phyloP scores from a whole-genome alignment of 2,329 filamentous ascomycete species.

The Tricladium varicosporioides region DNA sequence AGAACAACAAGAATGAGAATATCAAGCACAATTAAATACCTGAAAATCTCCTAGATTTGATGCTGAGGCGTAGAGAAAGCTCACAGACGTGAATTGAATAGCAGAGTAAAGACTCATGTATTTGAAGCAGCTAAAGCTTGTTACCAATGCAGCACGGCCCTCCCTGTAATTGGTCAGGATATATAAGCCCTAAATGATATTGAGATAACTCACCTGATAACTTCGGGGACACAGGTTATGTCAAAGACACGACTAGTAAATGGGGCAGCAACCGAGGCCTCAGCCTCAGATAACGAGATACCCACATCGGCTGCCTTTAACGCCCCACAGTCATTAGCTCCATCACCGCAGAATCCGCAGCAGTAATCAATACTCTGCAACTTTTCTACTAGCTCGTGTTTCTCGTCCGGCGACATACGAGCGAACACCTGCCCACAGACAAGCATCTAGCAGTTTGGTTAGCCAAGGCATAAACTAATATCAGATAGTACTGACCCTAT shows the following conservation, averaged over 20 bases:
- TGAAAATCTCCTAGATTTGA: conserved; percentile 97
- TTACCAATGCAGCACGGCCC: conserved; percentile 91
- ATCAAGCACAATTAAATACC: conserved; percentile 37
- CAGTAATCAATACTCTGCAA: conserved; percentile 95
- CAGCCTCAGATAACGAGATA: conserved; percentile 93
- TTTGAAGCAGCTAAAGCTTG: conserved; percentile 99
- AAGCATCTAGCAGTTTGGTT: conserved; percentile 63
- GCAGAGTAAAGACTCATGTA: conserved; percentile 99
- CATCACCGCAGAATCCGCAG: conserved; percentile 93
- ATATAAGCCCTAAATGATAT: background rate
- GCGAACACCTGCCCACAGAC: conserved; percentile 91
- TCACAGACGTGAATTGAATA: conserved; percentile 98
- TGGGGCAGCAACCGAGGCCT: conserved; percentile 96
- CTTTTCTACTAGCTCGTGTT: conserved; percentile 96
- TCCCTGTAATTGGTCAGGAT: conserved; percentile 51
- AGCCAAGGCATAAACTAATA: conserved; percentile 8
- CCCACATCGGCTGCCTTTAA: conserved; percentile 96
- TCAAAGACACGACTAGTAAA: conserved; percentile 96
- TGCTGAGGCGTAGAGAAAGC: conserved; percentile 89
- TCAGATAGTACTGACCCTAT: conserved; percentile 49
- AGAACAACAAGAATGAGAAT: conserved; percentile 1
- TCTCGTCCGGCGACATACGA: conserved; percentile 98
- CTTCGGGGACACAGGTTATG: conserved; percentile 89
- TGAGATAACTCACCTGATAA: conserved; percentile 64
- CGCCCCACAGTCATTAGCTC: conserved; percentile 95